Evolutionary conservation across 139 green algal genomes (phyloP).

Genomic region (Edaphochlamys debaryana): DNA sequence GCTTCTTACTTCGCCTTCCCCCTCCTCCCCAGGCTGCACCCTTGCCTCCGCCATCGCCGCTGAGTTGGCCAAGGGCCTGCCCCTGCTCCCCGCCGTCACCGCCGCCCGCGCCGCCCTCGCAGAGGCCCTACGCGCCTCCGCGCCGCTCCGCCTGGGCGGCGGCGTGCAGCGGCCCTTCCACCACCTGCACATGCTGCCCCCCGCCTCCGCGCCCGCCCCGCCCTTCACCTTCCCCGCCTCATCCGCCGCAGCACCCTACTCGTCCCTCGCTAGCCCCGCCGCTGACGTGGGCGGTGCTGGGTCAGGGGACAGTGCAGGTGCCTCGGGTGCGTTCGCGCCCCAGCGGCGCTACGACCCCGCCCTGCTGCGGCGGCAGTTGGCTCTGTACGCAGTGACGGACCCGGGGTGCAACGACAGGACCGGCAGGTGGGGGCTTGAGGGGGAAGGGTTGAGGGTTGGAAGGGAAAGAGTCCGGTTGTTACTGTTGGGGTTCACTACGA

Average conservation of each 20-base stretch:
- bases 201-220: neutral
- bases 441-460: neutral
- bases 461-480: too few species aligned
- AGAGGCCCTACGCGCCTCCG: slow-evolving; percentile 65
- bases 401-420: slow-evolving; percentile 64
- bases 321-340: neutral
- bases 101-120: slow-evolving; percentile 79
- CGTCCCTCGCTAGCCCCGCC: neutral
- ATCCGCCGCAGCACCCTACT: neutral
- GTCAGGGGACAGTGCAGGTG: neutral
- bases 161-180: slow-evolving; percentile 87
- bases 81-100: slow-evolving; percentile 64
- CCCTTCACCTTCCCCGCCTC: neutral
- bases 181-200: slow-evolving; percentile 61
- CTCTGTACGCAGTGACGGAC: slow-evolving; percentile 90
- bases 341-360: neutral
- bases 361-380: slow-evolving; percentile 56
- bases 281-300: neutral
- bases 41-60: slow-evolving; percentile 88
- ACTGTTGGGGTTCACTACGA: too few species aligned
- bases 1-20: neutral
- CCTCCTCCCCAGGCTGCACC: slow-evolving; percentile 80
- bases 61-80: slow-evolving; percentile 83
- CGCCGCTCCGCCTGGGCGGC: slow-evolving; percentile 66
- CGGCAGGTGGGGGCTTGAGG: slow-evolving; percentile 13